phyloP scores from a whole-genome alignment of 106 monocot genomes.

The Dendrobium nobile region DNA sequence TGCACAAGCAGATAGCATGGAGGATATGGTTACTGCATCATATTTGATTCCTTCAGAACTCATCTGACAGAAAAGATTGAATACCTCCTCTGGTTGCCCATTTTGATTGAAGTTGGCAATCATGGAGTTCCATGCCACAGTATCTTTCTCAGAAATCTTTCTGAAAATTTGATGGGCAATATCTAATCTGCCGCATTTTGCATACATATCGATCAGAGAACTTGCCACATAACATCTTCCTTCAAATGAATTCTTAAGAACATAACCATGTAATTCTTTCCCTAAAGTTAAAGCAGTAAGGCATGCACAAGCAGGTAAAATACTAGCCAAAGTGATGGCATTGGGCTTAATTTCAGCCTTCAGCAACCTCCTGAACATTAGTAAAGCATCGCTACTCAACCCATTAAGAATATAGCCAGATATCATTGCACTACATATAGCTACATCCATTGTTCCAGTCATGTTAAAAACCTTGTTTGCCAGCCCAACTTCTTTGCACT shows the following conservation, averaged over 20 bases:
- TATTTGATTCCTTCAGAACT: slow-evolving; percentile 51
- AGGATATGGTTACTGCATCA: slow-evolving; percentile 65
- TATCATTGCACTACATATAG: slow-evolving; percentile 82
- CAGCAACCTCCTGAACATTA: slow-evolving; percentile 46
- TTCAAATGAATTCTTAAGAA: slow-evolving; percentile 53
- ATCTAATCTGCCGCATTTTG: slow-evolving; percentile 75
- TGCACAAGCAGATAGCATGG: slow-evolving; percentile 68
- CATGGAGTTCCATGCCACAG: slow-evolving; percentile 89
- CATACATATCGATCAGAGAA: slow-evolving; percentile 86
- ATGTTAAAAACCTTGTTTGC: slow-evolving; percentile 50
- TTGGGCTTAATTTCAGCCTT: slow-evolving; percentile 54
- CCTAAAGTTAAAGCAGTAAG: slow-evolving; percentile 53
- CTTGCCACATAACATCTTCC: slow-evolving; percentile 69
- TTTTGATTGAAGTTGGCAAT: slow-evolving; percentile 78
- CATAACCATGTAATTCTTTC: slow-evolving; percentile 58
- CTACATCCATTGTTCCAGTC: slow-evolving; percentile 44
- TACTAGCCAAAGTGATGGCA: slow-evolving; percentile 59
- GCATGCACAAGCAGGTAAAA: slow-evolving; percentile 77
- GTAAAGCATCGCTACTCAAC: slow-evolving; percentile 40
- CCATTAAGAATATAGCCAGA: slow-evolving; percentile 86
- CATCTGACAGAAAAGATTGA: slow-evolving; percentile 71
- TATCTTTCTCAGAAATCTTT: slow-evolving; percentile 50
- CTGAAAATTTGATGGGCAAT: slow-evolving; percentile 50
- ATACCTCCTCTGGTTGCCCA: slow-evolving; percentile 52
- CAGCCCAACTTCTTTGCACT: slow-evolving; percentile 47